phyloP scores from a whole-genome alignment of 495 filamentous ascomycete species.

The Usnea hakonensis region DNA sequence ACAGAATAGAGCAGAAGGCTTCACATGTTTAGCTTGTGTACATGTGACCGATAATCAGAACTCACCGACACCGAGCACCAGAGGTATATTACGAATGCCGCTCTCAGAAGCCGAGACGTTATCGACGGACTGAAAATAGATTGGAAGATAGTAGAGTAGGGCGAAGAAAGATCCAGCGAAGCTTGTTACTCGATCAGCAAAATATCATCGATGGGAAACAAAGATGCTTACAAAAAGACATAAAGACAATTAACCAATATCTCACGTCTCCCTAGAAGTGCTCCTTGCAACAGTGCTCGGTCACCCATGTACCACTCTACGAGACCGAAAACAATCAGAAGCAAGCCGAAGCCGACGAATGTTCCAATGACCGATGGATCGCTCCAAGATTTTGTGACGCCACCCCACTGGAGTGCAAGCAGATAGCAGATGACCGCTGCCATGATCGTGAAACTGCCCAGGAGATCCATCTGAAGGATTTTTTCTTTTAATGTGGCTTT shows the following conservation, averaged over 20 bases:
- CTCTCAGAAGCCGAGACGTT: constrained; percentile 37
- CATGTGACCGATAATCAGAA: constrained; percentile 14
- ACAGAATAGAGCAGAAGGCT: constrained; percentile 29
- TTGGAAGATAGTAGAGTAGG: constrained; percentile 52
- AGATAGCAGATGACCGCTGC: constrained; percentile 30
- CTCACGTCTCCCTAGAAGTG: constrained; percentile 23
- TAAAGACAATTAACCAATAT: constrained; percentile 22
- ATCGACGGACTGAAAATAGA: constrained; percentile 54
- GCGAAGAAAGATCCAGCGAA: constrained; percentile 40
- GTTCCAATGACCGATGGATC: constrained; percentile 28
- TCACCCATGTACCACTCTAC: constrained; percentile 28
- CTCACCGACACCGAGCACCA: constrained; percentile 46
- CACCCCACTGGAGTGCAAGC: constrained; percentile 39
- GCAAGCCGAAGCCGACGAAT: constrained; percentile 31
- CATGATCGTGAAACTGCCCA: constrained; percentile 27
- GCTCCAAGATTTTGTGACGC: constrained; percentile 30
- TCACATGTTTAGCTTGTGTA: not conserved
- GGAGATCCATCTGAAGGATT: constrained; percentile 31
- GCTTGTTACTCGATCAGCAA: constrained; percentile 10
- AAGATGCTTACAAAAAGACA: constrained; percentile 23
- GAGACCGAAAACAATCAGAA: constrained; percentile 24
- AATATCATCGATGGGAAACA: not conserved
- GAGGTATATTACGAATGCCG: constrained; percentile 59
- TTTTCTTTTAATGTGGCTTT: constrained; percentile 29
- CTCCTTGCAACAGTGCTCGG: constrained; percentile 22